Percentiles rank a stretch among this genome's conserved stretches.
phyloP scores from a whole-genome alignment of 2,329 filamentous ascomycete species.

The Calycina marina region DNA sequence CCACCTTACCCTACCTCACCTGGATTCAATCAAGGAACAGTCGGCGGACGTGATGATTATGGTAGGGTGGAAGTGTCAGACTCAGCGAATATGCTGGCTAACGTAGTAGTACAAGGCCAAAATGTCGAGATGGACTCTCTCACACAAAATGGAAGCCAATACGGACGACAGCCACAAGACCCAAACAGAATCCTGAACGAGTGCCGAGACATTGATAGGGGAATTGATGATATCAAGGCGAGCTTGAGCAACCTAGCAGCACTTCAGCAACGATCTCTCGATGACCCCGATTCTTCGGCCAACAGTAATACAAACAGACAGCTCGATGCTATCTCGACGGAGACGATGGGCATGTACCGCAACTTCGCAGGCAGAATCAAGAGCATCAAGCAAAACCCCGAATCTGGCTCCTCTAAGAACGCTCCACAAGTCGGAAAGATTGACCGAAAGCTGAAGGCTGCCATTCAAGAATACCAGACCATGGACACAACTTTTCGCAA shows the following conservation, averaged over 20 bases:
- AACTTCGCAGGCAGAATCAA: slow-evolving; percentile 67
- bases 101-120: slow-evolving; percentile 13
- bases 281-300: slow-evolving; percentile 57
- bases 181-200: slow-evolving; percentile 73
- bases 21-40: slow-evolving; percentile 24
- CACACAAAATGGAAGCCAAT: slow-evolving; percentile 28
- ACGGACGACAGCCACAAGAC: slow-evolving; percentile 31
- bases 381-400: slow-evolving; percentile 67
- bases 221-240: slow-evolving; percentile 58
- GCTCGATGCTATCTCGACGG: slow-evolving; percentile 58
- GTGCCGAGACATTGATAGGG: slow-evolving; percentile 64
- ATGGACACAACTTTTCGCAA: slow-evolving; percentile 70
- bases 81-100: background rate
- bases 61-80: slow-evolving; percentile 4
- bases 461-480: slow-evolving; percentile 69
- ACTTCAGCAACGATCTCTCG: slow-evolving; percentile 49
- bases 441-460: slow-evolving; percentile 64
- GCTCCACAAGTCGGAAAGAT: slow-evolving; percentile 67
- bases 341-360: slow-evolving; percentile 75
- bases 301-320: slow-evolving; percentile 51
- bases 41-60: slow-evolving; percentile 26
- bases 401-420: slow-evolving; percentile 59
- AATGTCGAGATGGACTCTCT: slow-evolving; percentile 56
- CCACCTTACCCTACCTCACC: slow-evolving; percentile 4
- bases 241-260: slow-evolving; percentile 59